Base-by-base conservation (phyloP, 306 rosid genomes). In the Echinosophora koreensis region DNA sequence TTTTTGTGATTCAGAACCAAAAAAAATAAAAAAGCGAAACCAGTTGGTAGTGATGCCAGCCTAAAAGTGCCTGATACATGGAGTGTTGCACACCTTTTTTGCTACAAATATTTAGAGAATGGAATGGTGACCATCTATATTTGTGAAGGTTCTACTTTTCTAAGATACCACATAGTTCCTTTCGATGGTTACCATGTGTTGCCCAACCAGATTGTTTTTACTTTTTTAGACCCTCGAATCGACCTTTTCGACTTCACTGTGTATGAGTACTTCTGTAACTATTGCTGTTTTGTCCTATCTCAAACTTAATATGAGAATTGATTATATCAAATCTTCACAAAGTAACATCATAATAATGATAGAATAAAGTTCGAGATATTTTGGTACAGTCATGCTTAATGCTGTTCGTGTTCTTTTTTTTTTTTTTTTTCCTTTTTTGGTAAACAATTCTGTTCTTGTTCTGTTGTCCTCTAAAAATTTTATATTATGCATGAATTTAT, bases 91-190 rank as follows among this genome's bases (percentile, higher is more conserved):
- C n/a, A 61, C 60, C 17, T 74, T 73, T 49, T 58, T 69, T 68
- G 69, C 52, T 54, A 73, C 86, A 79, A 22, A 22, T 61, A 39
- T 50, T 22, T 63, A 7, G 4, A 16, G 37, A 66, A 83, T 78
- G 76, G 60, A 88, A 87, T 75, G 44, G 66, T 54, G 62, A 57
- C 85, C 91, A 85, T 82, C 82, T 59, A 83, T 59, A 82, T 77
- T 67, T 74, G 79, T 54, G 47, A 80, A 85, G 66, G 64, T 35
- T 54, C 58, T 14, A 11, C 74, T 76, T 83, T 85, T 73, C 46
- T 22, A 3, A 60, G 84, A 78, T 83, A 60, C 79, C 75, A 18
- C 57, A 13, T 77, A 34, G 58, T 51, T 71, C 47, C 72, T 65
- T 75, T 60, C n/a, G 61, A 78, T 69, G 88, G 84, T 69, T 82